Conservation (phyloP, 129 eudicot genomes). For the Flaveria sonorensis region DNA sequence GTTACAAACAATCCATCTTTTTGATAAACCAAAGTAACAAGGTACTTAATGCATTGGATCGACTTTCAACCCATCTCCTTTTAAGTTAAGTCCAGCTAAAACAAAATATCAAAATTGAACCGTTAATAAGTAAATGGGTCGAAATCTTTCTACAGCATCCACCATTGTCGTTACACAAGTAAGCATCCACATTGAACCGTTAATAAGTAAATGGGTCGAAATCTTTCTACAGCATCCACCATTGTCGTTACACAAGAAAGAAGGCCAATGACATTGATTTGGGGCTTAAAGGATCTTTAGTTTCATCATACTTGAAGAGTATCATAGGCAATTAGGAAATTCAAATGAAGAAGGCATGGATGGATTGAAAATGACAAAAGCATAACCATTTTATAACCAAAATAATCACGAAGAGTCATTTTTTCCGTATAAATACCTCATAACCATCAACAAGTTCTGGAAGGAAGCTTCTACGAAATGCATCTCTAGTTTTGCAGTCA, state of each 20-base stretch:
- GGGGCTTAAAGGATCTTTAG: neutral
- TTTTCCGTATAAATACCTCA: conserved; percentile 56
- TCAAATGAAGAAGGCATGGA: neutral
- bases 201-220: neutral
- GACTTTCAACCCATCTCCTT: neutral
- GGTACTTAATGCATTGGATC: neutral
- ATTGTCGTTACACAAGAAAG: neutral
- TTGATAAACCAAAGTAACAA: neutral
- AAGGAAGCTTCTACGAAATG: conserved; percentile 82
- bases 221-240: neutral
- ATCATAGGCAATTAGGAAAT: conserved; percentile 13
- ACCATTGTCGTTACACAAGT: neutral
- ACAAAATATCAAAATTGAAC: neutral
- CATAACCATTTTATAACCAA: neutral
- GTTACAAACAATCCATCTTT: neutral
- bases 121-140: neutral
- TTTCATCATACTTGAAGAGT: conserved; percentile 1
- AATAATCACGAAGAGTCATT: neutral
- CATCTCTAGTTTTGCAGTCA: conserved; percentile 85
- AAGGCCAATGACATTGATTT: neutral
- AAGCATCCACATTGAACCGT: too few species aligned
- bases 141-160: neutral
- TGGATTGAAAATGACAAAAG: neutral
- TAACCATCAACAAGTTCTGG: conserved; percentile 66
- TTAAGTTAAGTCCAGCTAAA: neutral